phyloP scores from a whole-genome alignment of 306 rosid species.

The Dalbergia cultrata region DNA sequence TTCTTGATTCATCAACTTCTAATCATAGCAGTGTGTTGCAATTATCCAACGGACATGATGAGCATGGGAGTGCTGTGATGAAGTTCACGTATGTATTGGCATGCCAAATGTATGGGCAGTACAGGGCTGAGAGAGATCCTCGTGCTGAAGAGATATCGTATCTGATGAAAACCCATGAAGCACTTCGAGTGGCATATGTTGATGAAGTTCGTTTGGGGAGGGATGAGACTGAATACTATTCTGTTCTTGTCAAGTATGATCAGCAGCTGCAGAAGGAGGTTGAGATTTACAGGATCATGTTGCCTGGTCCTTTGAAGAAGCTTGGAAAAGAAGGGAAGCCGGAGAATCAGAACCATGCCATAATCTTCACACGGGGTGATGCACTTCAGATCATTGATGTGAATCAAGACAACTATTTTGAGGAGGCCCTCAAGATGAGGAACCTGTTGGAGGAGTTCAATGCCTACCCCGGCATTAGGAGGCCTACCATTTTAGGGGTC shows the following conservation, averaged over 20 bases:
- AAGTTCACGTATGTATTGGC: conserved; percentile 91
- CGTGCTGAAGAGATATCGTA: conserved; percentile 87
- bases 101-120: conserved; percentile 87
- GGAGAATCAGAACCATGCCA: conserved; percentile 95
- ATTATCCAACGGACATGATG: conserved; percentile 68
- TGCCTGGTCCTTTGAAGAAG: conserved; percentile 87
- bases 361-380: conserved; percentile 95
- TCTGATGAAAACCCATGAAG: conserved; percentile 85
- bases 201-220: conserved; percentile 77
- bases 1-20: conserved; percentile 71
- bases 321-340: conserved; percentile 93
- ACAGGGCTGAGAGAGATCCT: conserved; percentile 72
- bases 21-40: conserved; percentile 62
- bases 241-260: conserved; percentile 93
- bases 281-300: conserved; percentile 84
- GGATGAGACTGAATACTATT: conserved; percentile 78
- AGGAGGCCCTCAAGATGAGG: conserved; percentile 97
- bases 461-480: conserved; percentile 65
- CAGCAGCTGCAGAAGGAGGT: conserved; percentile 78
- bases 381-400: conserved; percentile 93
- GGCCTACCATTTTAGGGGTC: conserved; percentile 93
- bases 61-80: conserved; percentile 83
- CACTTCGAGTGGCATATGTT: conserved; percentile 92
- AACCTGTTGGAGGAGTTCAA: conserved; percentile 87
- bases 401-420: conserved; percentile 96